phyloP scores from a whole-genome alignment of 1,139 yeast species.

The Arxiozyma slooffiae region DNA sequence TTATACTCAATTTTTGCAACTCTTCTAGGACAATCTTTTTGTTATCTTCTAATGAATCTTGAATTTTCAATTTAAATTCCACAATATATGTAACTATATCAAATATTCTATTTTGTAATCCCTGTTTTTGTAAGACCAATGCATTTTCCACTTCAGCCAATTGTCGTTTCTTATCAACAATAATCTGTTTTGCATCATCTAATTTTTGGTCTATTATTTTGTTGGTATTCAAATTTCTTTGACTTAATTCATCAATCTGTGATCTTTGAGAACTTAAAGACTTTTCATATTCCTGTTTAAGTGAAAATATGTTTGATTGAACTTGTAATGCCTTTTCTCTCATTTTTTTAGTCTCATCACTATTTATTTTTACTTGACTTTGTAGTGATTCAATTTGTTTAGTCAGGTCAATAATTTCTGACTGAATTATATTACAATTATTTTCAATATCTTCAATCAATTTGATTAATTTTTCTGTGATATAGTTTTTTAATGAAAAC shows the following conservation, averaged over 20 bases:
- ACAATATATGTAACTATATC: slow-evolving; percentile 50
- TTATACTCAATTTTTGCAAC: slow-evolving; percentile 5
- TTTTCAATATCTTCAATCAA: slow-evolving; percentile 38
- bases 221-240: slow-evolving; percentile 1
- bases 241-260: neutral
- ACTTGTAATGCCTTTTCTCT: slow-evolving; percentile 47
- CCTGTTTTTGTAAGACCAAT: slow-evolving; percentile 40
- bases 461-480: slow-evolving; percentile 33
- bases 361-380: slow-evolving; percentile 45
- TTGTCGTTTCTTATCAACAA: slow-evolving; percentile 39
- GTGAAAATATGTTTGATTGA: slow-evolving; percentile 49
- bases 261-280: slow-evolving; percentile 36
- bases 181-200: slow-evolving; percentile 46
- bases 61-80: slow-evolving; percentile 56
- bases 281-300: slow-evolving; percentile 47
- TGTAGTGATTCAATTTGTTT: slow-evolving; percentile 47
- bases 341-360: slow-evolving; percentile 49
- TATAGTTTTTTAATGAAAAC: slow-evolving; percentile 4
- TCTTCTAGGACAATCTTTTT: slow-evolving; percentile 30
- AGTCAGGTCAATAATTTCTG: slow-evolving; percentile 49
- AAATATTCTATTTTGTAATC: slow-evolving; percentile 45
- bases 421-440: slow-evolving; percentile 35
- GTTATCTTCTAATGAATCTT: slow-evolving; percentile 47
- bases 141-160: slow-evolving; percentile 44
- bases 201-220: slow-evolving; percentile 40